Evolutionary conservation across 768 basidiomycete species (phyloP), one percentile per base, ranked within the genome.

Genomic region (Sporobolomyces roseus): DNA sequence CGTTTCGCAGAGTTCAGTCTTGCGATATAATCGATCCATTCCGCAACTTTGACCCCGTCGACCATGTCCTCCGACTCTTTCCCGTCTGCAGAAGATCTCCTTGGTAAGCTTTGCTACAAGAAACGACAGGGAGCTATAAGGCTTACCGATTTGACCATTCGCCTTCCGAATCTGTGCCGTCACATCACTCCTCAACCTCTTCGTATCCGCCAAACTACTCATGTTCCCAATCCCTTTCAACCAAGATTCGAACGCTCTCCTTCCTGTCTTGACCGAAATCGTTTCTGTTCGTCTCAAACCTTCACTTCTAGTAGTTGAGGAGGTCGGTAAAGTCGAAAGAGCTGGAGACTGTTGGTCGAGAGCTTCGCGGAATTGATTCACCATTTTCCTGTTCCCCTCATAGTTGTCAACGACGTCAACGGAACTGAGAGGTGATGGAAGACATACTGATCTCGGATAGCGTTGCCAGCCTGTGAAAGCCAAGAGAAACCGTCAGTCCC

Each of bases 131-230:
- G 38, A 41, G 38, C 38, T n/a, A 41, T 25, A 32, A 1, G 6
- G 36, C 82, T 64, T 75, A 90, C 90, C 88, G 25, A 91, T 82
- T 35, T 88, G 77, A 45, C 87, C 74, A 58, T 89, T 84, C 10
- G 91, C 93, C 74, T 86, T 83, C 67, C 94, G 80, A 49, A 94
- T 90, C 80, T 97, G 93, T n/a, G 90, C 85, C 36, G 63, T 46
- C 30, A 99, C 84, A 74, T 99, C 96, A 71, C 90, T 93, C 80
- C 93, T 89, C 45, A 98, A 79, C 29, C 93, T 83, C 62, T 92
- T 84, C 4, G 93, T 93, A 75, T 99, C 96, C 36, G 93, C 78
- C 9, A 97, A 81, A 6, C 88, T 93, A 16, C 88, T 88, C 74
- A 87, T 87, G 36, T 86, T 84, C 68, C 83, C 84, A 75, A 98